A percentile compares a stretch with the other conserved stretches of the same genome.
phyloP scores from a whole-genome alignment of 108 stramenopile species.

The Fragilaria crotonensis region DNA sequence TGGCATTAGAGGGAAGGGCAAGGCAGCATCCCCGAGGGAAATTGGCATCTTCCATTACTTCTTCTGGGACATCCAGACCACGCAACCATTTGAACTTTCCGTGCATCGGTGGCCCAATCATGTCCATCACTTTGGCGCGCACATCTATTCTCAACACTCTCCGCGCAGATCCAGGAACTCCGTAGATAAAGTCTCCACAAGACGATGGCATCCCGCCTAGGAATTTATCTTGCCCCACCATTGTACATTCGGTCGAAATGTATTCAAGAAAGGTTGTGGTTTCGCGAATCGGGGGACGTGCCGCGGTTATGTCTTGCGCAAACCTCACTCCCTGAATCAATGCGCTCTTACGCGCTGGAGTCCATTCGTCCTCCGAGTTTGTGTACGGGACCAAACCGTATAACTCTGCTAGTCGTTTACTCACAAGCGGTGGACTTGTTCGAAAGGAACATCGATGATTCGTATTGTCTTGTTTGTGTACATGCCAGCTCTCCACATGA shows the following conservation, averaged over 20 bases:
- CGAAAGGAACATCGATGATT: conserved; percentile 42
- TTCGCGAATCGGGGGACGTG: conserved; percentile 1
- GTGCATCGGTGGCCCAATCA: conserved; percentile 35
- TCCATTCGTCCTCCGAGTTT: conserved; percentile 12
- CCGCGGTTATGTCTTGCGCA: not conserved
- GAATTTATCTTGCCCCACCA: conserved; percentile 56
- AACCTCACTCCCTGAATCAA: conserved; percentile 53
- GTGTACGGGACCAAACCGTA: conserved; percentile 59
- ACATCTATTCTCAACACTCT: conserved; percentile 40
- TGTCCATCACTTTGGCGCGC: conserved; percentile 30
- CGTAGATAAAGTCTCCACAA: conserved; percentile 61
- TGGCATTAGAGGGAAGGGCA: conserved; percentile 48
- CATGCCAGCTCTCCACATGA: conserved; percentile 34
- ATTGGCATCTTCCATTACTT: conserved; percentile 19
- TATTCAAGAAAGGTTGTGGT: not conserved
- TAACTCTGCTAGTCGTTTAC: conserved; percentile 46
- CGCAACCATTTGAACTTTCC: conserved; percentile 67
- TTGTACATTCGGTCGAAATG: not conserved
- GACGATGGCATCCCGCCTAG: conserved; percentile 65
- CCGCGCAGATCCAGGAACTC: conserved; percentile 58
- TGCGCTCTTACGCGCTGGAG: conserved; percentile 30
- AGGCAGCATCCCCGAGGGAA: conserved; percentile 50
- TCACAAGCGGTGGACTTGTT: conserved; percentile 39
- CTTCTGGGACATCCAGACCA: conserved; percentile 48
- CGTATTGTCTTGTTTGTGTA: not conserved